Conservation (phyloP, 139 green algal species). For the Micromonas commoda region DNA sequence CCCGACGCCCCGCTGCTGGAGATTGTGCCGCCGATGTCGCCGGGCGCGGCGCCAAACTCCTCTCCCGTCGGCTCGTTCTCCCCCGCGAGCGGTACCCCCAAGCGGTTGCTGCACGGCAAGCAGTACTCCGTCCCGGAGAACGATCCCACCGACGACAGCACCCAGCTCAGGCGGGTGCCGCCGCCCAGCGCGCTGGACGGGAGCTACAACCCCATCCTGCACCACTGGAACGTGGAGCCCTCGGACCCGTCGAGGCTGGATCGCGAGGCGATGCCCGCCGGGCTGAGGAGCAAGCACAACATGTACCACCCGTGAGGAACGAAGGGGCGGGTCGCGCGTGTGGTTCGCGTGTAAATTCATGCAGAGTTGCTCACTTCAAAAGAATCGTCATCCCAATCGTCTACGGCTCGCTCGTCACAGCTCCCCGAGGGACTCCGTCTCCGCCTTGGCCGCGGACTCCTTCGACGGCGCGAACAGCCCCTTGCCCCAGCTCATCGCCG, state of each 20-base stretch:
- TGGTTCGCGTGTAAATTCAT: not conserved
- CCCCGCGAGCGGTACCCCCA: not conserved
- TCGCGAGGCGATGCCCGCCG: not conserved
- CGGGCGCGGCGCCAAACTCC: too few relatives aligned
- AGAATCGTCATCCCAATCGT: too few relatives aligned
- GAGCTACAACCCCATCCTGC: not conserved
- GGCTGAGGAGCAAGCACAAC: not conserved
- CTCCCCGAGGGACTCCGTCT: too few relatives aligned
- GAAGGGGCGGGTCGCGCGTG: not conserved
- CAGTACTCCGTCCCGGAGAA: not conserved
- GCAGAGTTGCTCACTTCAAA: too few relatives aligned
- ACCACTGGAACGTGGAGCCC: not conserved
- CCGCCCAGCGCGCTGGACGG: not conserved
- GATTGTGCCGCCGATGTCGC: not conserved
- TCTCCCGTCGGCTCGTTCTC: too few relatives aligned
- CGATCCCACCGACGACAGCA: not conserved
- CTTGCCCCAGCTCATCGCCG: slow-evolving; percentile 1
- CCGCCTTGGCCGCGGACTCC: not conserved
- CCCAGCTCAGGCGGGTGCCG: not conserved
- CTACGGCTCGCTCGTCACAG: too few relatives aligned
- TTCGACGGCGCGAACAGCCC: not conserved
- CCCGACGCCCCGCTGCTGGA: not conserved
- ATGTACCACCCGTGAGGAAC: not conserved
- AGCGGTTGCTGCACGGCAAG: not conserved
- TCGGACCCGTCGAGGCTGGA: not conserved